Evolutionary conservation across 805 yeast species (phyloP).

Genomic region (Yarrowia divulgata): DNA sequence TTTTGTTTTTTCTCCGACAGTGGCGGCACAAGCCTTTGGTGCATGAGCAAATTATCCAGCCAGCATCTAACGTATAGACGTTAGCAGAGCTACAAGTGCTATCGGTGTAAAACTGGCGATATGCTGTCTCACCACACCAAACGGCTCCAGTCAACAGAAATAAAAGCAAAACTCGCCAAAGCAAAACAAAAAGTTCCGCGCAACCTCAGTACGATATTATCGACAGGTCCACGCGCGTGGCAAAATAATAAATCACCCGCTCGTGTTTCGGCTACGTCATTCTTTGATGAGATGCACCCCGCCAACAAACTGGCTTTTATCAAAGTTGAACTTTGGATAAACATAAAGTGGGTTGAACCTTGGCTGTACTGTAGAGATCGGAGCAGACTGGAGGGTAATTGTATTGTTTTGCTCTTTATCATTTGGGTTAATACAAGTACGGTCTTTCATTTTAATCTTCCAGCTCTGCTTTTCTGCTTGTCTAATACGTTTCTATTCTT

Average conservation of each 20-base stretch:
- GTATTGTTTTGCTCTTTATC: no score
- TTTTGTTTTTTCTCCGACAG: not conserved
- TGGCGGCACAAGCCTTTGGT: no score
- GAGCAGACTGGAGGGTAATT: no score
- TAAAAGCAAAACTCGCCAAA: no score
- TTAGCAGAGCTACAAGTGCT: no score
- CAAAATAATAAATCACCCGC: not conserved
- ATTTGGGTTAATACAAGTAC: not conserved
- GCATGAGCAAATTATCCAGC: not conserved
- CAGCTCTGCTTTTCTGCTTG: no score
- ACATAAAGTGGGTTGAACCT: slow-evolving; percentile 1
- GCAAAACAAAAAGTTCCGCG: not conserved
- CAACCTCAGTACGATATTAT: not conserved
- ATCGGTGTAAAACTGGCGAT: no score
- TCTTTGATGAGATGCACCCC: slow-evolving; percentile 6
- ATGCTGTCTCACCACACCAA: no score
- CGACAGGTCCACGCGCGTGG: not conserved
- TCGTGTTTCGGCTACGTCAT: slow-evolving; percentile 4
- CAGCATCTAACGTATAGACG: not conserved
- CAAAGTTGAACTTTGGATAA: slow-evolving; percentile 8
- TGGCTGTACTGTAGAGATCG: not conserved
- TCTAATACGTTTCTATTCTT: no score
- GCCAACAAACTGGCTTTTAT: not conserved
- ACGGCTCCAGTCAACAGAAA: no score
- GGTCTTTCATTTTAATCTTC: no score